phyloP scores from a whole-genome alignment of 2,329 filamentous ascomycete genomes.

The Grosmannia serpens region DNA sequence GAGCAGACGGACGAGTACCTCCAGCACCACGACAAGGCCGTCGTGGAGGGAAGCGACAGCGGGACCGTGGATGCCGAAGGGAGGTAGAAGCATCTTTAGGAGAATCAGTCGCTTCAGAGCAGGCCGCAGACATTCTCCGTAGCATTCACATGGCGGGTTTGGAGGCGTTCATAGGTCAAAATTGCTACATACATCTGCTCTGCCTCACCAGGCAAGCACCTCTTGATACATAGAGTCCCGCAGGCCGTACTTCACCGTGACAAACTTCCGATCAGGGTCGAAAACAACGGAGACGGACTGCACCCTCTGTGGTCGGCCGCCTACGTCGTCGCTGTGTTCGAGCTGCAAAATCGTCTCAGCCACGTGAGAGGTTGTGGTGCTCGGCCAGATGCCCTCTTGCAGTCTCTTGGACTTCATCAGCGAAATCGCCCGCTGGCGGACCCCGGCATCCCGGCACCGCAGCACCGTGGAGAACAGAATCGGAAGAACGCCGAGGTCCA shows the following conservation, averaged over 20 bases:
- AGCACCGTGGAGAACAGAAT: constrained; percentile 6
- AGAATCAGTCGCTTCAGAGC: background rate
- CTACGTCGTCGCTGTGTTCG: background rate
- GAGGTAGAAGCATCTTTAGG: background rate
- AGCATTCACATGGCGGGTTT: background rate
- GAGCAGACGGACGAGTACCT: constrained; percentile 14
- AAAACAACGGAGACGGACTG: background rate
- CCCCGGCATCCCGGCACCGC: constrained; percentile 1
- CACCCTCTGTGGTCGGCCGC: background rate
- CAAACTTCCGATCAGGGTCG: background rate
- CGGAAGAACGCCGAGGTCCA: constrained; percentile 9
- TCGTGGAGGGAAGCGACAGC: background rate
- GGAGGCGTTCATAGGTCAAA: background rate
- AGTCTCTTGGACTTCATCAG: constrained; percentile 1
- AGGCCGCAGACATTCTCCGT: background rate
- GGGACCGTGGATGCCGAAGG: background rate
- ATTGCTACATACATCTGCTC: background rate
- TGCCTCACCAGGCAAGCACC: background rate
- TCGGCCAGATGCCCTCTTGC: constrained; percentile 10
- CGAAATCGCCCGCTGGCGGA: constrained; percentile 4
- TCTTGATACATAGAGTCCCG: background rate
- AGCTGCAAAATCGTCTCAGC: constrained; percentile 3
- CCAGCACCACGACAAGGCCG: background rate
- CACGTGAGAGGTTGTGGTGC: background rate
- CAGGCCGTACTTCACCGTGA: background rate